These are phyloP conservation scores for Keqinozyma sinolaborantium DNA, from an alignment of 1,139 yeast species.

Conservation along the genomic window DNA sequence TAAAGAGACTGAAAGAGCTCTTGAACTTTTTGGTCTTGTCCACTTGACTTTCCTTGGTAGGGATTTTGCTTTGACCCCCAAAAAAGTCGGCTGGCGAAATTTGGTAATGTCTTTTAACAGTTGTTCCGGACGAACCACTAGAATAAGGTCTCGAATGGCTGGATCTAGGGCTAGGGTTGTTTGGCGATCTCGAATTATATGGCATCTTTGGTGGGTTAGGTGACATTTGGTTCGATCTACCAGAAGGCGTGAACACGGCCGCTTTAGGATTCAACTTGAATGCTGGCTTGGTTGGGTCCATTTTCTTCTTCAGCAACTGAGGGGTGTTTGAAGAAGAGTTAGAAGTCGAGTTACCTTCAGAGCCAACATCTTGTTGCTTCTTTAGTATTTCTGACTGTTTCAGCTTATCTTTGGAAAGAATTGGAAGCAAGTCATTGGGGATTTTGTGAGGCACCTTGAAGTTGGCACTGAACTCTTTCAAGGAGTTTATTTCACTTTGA, in stretches of 20 bases:
- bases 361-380: constrained; percentile 21
- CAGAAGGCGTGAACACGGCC: constrained; percentile 63
- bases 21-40: constrained; percentile 36
- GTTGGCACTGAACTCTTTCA: constrained; percentile 77
- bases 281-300: constrained; percentile 55
- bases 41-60: constrained; percentile 40
- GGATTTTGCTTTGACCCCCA: constrained; percentile 46
- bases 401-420: constrained; percentile 62
- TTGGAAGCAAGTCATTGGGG: constrained; percentile 76
- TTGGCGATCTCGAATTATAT: constrained; percentile 18
- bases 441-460: constrained; percentile 74
- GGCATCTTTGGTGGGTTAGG: constrained; percentile 2
- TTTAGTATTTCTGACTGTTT: constrained; percentile 60
- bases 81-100: constrained; percentile 45
- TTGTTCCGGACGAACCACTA: constrained; percentile 15
- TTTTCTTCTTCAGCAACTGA: constrained; percentile 30
- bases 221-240: constrained; percentile 11
- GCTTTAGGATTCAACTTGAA: constrained; percentile 74
- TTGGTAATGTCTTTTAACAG: constrained; percentile 36
- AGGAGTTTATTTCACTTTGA: constrained; percentile 71
- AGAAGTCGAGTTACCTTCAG: constrained; percentile 5
- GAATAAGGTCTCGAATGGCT: constrained; percentile 31
- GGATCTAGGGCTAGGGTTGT: constrained; percentile 31
- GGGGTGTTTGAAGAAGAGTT: constrained; percentile 4
- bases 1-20: constrained; percentile 56